Conservation (phyloP, 345 rosid species). For the Salix purpurea region DNA sequence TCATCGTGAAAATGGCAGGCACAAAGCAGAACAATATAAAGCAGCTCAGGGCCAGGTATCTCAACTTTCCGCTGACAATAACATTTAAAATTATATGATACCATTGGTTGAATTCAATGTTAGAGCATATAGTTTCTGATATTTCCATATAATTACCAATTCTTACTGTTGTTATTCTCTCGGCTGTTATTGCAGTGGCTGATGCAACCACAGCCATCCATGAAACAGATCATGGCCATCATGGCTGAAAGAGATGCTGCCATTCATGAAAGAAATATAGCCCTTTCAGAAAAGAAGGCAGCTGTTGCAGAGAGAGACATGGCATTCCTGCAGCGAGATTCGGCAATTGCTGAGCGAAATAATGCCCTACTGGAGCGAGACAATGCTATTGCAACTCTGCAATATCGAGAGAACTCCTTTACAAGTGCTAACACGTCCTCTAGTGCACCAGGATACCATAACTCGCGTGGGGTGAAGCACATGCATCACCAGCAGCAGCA, state of each 20-base stretch:
- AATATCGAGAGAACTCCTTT: conserved; percentile 76
- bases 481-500: conserved; percentile 73
- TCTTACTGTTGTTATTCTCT: conserved; percentile 13
- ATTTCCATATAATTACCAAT: conserved; percentile 1
- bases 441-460: conserved; percentile 73
- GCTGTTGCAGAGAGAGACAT: conserved; percentile 91
- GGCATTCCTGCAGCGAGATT: conserved; percentile 90
- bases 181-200: conserved; percentile 60
- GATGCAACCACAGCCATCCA: conserved; percentile 93
- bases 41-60: conserved; percentile 87
- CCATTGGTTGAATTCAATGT: background rate
- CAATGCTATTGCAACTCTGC: conserved; percentile 74
- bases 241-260: conserved; percentile 98
- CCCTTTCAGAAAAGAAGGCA: conserved; percentile 84
- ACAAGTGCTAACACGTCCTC: conserved; percentile 48
- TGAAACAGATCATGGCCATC: conserved; percentile 97
- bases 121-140: background rate
- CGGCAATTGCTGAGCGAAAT: conserved; percentile 88
- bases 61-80: conserved; percentile 9
- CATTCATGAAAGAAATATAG: conserved; percentile 80
- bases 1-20: conserved; percentile 90
- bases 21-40: conserved; percentile 67
- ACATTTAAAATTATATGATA: background rate
- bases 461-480: conserved; percentile 82
- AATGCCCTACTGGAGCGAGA: conserved; percentile 85